phyloP scores from a whole-genome alignment of 257 asterid genomes.

The Solanum bukasovii region DNA sequence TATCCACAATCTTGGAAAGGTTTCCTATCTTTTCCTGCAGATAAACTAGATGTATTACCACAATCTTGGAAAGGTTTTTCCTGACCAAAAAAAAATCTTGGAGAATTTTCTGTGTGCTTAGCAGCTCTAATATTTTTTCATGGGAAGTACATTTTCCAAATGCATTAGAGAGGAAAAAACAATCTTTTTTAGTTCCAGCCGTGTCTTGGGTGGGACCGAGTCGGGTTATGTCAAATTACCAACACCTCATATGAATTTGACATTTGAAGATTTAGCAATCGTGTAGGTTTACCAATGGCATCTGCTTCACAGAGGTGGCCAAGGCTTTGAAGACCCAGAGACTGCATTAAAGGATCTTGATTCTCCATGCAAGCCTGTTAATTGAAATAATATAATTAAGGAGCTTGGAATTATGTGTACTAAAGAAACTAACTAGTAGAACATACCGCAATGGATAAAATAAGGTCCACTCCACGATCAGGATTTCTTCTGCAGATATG shows the following conservation, averaged over 20 bases:
- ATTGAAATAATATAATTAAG: conserved; percentile 18
- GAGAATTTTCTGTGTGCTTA: not conserved
- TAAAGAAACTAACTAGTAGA: conserved; percentile 16
- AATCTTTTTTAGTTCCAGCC: not conserved
- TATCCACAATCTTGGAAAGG: not conserved
- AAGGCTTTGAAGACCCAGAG: conserved; percentile 82
- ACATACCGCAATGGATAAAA: conserved; percentile 83
- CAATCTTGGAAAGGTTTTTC: not conserved
- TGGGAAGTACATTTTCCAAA: not conserved
- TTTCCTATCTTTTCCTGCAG: not conserved
- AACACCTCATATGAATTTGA: not conserved
- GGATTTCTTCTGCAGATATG: conserved; percentile 90
- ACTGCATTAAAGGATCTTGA: conserved; percentile 66
- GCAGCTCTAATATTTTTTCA: not conserved
- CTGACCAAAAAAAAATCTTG: not conserved
- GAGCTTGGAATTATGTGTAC: conserved; percentile 11
- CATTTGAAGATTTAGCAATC: not conserved
- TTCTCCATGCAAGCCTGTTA: conserved; percentile 79
- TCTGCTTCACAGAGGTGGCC: conserved; percentile 98
- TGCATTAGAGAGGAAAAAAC: not conserved
- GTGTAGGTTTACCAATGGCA: conserved; percentile 54
- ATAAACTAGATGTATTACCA: not conserved
- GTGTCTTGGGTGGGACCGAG: not conserved
- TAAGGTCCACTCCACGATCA: conserved; percentile 97
- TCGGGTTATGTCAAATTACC: not conserved